A percentile compares a stretch with the other conserved stretches of the same genome.
phyloP scores from a whole-genome alignment of 805 yeast species.

The Candida caryicola region DNA sequence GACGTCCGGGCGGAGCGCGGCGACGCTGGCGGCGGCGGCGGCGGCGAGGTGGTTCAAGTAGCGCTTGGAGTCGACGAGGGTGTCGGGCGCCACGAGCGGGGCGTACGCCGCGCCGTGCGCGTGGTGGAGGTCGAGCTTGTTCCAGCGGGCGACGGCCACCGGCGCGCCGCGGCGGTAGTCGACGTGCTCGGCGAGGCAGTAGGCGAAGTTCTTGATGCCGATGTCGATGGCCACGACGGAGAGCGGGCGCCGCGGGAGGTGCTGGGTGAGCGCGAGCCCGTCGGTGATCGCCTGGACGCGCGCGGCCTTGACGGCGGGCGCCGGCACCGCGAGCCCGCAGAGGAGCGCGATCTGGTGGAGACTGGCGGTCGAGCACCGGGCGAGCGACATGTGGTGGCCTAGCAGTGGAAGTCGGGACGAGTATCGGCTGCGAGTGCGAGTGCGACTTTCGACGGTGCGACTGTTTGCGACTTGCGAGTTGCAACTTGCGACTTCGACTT shows the following conservation, averaged over 20 bases:
- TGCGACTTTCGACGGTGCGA: too few species aligned
- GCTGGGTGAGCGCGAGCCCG: constrained; percentile 7
- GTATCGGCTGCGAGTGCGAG: too few species aligned
- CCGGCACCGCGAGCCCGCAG: constrained; percentile 20
- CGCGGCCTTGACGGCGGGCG: constrained; percentile 16
- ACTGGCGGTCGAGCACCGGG: background rate
- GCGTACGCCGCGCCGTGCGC: constrained; percentile 15
- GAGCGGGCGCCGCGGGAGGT: constrained; percentile 7
- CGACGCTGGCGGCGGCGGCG: constrained; percentile 19
- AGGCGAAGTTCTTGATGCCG: constrained; percentile 42
- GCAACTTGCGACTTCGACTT: too few species aligned
- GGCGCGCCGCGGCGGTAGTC: background rate
- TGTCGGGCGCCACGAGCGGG: constrained; percentile 6
- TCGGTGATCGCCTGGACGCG: constrained; percentile 8
- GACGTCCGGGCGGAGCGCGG: constrained; percentile 20
- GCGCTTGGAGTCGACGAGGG: constrained; percentile 26
- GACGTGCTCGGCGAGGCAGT: constrained; percentile 20
- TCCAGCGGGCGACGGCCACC: constrained; percentile 18
- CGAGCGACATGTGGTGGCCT: background rate
- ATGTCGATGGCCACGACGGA: constrained; percentile 33
- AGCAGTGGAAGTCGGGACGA: too few species aligned
- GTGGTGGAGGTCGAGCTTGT: constrained; percentile 24
- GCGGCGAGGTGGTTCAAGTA: constrained; percentile 23
- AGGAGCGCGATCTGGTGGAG: constrained; percentile 17
- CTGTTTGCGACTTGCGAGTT: too few species aligned